Evolutionary conservation across 495 filamentous ascomycete species (phyloP), one percentile per base, ranked within the genome.

Genomic region (Penicillium macrosclerotiorum): DNA sequence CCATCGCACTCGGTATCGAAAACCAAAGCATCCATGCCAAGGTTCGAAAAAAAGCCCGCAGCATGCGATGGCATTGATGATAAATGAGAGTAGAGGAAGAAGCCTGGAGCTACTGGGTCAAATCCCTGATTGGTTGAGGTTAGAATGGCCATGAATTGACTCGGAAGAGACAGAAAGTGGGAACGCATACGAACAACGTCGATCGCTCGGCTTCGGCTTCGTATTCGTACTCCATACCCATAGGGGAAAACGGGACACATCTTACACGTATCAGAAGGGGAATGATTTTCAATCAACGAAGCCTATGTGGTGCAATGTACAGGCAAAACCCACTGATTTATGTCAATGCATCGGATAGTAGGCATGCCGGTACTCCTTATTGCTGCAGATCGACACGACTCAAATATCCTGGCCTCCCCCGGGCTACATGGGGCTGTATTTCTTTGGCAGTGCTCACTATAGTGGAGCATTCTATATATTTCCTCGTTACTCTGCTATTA

Each of bases 151-250:
- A n/a, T n/a, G n/a, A n/a, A n/a, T n/a, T n/a, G n/a, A n/a, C n/a
- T n/a, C n/a, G n/a, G n/a, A n/a, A n/a, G n/a, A n/a, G n/a, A n/a
- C n/a, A n/a, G n/a, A n/a, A n/a, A n/a, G n/a, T n/a, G n/a, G n/a
- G n/a, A n/a, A n/a, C n/a, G n/a, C n/a, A n/a, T 43, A 6, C 17
- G 30, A 30, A 44, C 32, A 44, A 17, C 13, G 12, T 26, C 11
- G 18, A 36, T 8, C 13, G 8, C 23, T 44, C 42, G 41, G 41
- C 26, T 44, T 44, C 41, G 42, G 42, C 38, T 44, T 53, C 50
- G 44, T 44, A 48, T 30, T 44, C 37, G 37, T 25, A 38, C n/a
- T n/a, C n/a, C n/a, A n/a, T n/a, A n/a, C n/a, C n/a, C n/a, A n/a
- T n/a, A n/a, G n/a, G n/a, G n/a, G n/a, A n/a, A n/a, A n/a, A n/a